Conservation (phyloP, 179 eudicot species). For the Heliamphora pulchella region DNA sequence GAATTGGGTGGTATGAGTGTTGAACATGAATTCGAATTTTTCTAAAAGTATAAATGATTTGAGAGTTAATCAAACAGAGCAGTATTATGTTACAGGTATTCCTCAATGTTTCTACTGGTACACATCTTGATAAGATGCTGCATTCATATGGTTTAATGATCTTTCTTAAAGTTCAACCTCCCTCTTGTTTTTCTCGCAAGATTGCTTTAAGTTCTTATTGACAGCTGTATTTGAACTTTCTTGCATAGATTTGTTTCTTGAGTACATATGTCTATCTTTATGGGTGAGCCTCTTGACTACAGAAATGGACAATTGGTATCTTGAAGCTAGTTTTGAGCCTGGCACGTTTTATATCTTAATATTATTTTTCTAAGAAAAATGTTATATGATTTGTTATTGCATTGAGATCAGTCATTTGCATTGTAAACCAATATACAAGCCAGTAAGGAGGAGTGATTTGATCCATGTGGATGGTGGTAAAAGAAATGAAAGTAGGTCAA, state of each 20-base stretch:
- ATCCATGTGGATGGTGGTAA: background rate
- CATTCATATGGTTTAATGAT: background rate
- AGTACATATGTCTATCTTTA: background rate
- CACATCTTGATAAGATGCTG: background rate
- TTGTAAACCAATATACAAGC: no score
- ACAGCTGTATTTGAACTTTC: background rate
- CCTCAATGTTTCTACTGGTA: background rate
- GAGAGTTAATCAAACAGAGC: background rate
- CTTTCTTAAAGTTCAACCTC: background rate
- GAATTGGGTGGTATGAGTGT: background rate
- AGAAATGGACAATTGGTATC: background rate
- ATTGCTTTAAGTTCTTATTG: background rate
- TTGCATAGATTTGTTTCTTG: background rate
- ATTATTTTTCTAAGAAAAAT: background rate
- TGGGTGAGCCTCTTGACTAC: background rate
- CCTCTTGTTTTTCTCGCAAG: background rate
- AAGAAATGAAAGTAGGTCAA: background rate
- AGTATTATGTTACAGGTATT: background rate
- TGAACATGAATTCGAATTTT: background rate
- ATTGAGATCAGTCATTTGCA: background rate
- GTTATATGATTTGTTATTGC: background rate
- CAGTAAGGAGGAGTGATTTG: background rate
- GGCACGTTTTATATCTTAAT: background rate
- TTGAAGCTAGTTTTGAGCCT: background rate
- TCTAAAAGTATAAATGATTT: background rate